A percentile compares a stretch with the other conserved stretches of the same genome.
These are phyloP conservation scores for Prunus mume DNA, from an alignment of 306 rosid species.

Conservation along the genomic window DNA sequence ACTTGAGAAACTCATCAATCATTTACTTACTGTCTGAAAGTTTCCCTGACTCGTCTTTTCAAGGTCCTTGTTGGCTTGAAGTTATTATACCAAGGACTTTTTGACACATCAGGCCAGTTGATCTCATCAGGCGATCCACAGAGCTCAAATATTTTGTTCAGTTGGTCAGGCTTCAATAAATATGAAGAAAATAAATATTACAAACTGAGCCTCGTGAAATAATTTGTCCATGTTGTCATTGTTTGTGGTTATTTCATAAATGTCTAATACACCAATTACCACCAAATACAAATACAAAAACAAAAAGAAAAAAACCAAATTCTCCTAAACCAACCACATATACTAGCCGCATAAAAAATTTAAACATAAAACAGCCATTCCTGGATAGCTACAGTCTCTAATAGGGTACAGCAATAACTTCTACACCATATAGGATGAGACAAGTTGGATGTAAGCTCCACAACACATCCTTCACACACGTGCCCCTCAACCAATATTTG, in stretches of 20 bases:
- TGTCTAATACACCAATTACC: background rate
- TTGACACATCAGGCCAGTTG: constrained; percentile 73
- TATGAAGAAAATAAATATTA: constrained; percentile 9
- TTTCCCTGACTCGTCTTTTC: constrained; percentile 67
- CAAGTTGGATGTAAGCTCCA: background rate
- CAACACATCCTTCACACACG: background rate
- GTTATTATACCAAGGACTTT: constrained; percentile 56
- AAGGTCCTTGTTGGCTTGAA: constrained; percentile 62
- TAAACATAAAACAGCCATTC: background rate
- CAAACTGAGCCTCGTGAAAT: background rate
- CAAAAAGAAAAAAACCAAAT: background rate
- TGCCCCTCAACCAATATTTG: background rate
- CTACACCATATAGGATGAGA: constrained; percentile 1
- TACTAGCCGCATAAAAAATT: background rate
- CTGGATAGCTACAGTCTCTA: background rate
- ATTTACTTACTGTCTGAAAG: constrained; percentile 52
- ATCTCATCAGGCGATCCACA: constrained; percentile 74
- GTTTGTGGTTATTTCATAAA: background rate
- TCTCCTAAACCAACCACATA: background rate
- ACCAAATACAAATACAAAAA: background rate
- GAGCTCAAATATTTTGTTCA: constrained; percentile 67
- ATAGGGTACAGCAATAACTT: background rate
- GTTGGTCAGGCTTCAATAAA: constrained; percentile 60
- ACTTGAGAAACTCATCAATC: constrained; percentile 2
- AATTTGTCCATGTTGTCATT: background rate